These are phyloP conservation scores for Stylosanthes scabra DNA, from an alignment of 331 rosid species.

Conservation along the genomic window DNA sequence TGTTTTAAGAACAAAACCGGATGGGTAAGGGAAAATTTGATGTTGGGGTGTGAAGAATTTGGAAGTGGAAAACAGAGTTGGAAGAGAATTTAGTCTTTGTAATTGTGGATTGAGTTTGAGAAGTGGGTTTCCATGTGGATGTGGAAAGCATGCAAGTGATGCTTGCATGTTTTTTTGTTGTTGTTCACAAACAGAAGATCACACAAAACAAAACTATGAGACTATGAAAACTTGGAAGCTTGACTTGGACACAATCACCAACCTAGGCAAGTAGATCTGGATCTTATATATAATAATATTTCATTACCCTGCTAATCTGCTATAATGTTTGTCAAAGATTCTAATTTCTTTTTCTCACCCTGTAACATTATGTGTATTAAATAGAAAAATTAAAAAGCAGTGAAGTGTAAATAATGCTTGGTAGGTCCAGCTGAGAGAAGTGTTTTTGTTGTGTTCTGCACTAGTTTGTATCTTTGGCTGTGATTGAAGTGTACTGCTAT, in stretches of 20 bases:
- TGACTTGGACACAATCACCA: not conserved
- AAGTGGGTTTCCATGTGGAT: conserved; percentile 23
- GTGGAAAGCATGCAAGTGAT: conserved; percentile 35
- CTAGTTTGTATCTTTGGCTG: too few species aligned
- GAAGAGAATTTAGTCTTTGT: conserved; percentile 2
- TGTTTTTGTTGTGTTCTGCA: too few species aligned
- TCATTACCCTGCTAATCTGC: too few species aligned
- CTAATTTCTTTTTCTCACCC: too few species aligned
- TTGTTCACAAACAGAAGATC: not conserved
- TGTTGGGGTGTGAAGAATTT: not conserved
- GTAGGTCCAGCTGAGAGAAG: too few species aligned
- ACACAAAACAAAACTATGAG: not conserved
- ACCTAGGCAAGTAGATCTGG: too few species aligned
- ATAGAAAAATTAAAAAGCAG: too few species aligned
- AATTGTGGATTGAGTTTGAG: conserved; percentile 26
- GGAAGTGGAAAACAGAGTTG: not conserved
- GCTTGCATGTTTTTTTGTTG: conserved; percentile 42
- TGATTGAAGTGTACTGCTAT: too few species aligned
- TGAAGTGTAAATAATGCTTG: too few species aligned
- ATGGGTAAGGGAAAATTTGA: not conserved
- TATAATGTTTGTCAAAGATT: too few species aligned
- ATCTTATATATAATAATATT: too few species aligned
- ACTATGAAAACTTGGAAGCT: not conserved
- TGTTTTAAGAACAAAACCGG: not conserved
- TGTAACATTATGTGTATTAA: too few species aligned